Evolutionary conservation across 2,329 filamentous ascomycete genomes (phyloP).

Genomic region (Parafenestella ontariensis): DNA sequence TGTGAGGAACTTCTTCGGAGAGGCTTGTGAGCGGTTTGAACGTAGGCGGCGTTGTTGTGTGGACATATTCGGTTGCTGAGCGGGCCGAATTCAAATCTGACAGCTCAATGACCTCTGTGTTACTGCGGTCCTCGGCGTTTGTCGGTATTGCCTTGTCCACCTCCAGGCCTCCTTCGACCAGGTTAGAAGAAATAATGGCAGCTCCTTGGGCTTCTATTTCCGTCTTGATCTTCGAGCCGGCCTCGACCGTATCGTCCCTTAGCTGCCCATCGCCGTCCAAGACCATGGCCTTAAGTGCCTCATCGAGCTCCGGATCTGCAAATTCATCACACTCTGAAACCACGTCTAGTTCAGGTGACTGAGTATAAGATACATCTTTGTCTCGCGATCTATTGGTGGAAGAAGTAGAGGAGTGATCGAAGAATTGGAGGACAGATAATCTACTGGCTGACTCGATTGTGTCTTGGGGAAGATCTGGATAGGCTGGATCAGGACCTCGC

Average conservation of each 20-base stretch:
- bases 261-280: conserved; percentile 18
- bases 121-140: neutral
- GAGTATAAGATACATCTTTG: neutral
- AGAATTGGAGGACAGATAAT: neutral
- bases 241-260: conserved; percentile 3
- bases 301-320: conserved; percentile 37
- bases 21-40: neutral
- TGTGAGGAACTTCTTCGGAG: conserved; percentile 10
- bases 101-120: neutral
- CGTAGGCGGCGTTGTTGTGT: neutral
- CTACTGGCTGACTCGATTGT: neutral
- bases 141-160: neutral
- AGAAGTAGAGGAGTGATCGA: neutral
- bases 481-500: conserved; percentile 20
- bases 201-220: neutral
- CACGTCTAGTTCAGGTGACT: neutral
- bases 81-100: neutral
- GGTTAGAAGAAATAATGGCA: too few relatives aligned
- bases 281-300: conserved; percentile 23
- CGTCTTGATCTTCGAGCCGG: neutral
- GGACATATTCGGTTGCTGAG: neutral
- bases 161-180: neutral
- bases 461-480: conserved; percentile 17
- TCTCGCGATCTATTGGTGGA: neutral
- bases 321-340: conserved; percentile 22